These are phyloP conservation scores for Quercus mongolica DNA, from an alignment of 306 rosid genomes.

Conservation along the genomic window DNA sequence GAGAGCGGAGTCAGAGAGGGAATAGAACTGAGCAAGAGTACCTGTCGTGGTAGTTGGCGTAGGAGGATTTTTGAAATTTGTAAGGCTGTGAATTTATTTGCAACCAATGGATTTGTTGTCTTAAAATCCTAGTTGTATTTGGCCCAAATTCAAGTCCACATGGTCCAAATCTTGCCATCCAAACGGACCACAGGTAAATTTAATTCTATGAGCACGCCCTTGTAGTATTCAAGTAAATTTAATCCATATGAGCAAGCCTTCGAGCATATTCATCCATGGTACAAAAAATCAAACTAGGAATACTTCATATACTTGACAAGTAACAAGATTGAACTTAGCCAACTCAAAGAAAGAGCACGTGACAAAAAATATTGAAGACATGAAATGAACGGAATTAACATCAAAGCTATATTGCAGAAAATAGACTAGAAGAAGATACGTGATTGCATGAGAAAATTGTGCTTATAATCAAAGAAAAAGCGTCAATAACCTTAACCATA, in stretches of 20 bases:
- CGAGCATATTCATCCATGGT: neutral
- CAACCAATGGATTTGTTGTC: no score
- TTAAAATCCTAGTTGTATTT: no score
- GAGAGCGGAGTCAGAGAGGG: no score
- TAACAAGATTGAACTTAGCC: neutral
- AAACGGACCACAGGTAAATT: no score
- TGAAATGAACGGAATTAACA: neutral
- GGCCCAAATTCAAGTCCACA: no score
- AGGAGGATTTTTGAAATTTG: no score
- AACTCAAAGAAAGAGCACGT: neutral
- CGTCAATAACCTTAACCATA: slow-evolving; percentile 60
- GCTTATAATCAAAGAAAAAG: slow-evolving; percentile 8
- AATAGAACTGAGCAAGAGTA: no score
- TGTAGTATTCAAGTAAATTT: no score
- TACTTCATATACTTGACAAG: neutral
- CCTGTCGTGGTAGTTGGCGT: no score
- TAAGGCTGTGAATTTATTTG: no score
- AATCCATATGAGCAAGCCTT: neutral
- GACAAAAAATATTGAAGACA: neutral
- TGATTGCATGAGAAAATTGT: slow-evolving; percentile 19
- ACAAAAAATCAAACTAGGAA: neutral
- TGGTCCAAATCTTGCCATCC: no score
- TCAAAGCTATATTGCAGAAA: neutral
- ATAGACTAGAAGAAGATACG: neutral
- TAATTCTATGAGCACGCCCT: no score